A percentile compares a stretch with the other conserved stretches of the same genome.
Conservation (phyloP, 305 asterid species). For the Solanum chacoense region DNA sequence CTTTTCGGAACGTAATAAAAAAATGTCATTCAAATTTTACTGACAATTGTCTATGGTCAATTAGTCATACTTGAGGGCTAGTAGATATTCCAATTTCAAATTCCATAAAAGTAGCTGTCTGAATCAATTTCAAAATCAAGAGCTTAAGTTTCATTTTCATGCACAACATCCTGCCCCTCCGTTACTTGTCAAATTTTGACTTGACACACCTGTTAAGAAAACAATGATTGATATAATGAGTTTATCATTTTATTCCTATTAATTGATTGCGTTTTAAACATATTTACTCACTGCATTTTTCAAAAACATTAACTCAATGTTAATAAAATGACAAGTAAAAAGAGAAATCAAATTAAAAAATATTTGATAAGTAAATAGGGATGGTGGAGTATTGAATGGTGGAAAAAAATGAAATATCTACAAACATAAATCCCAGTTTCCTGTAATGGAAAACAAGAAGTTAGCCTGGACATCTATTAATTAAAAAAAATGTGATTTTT, state of each 20-base stretch:
- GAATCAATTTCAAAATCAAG: not conserved
- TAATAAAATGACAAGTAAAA: not conserved
- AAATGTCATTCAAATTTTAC: not conserved
- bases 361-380: not conserved
- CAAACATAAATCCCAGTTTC: not conserved
- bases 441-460: not conserved
- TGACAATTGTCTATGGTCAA: not conserved
- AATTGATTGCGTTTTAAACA: too few species aligned
- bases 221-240: too few species aligned
- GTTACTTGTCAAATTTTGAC: not conserved
- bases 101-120: not conserved
- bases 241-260: rapidly evolving
- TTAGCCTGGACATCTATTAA: not conserved
- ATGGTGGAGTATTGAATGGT: not conserved
- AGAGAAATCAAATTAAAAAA: too few species aligned
- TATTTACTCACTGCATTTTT: not conserved
- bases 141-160: not conserved
- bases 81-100: not conserved
- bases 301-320: not conserved
- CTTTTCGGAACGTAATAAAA: rapidly evolving
- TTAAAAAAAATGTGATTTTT: not conserved
- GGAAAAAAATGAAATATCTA: not conserved
- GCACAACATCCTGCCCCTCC: not conserved
- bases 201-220: rapidly evolving
- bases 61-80: not conserved